These are phyloP conservation scores for Didymellaceae sp. DNA, from an alignment of 2,329 filamentous ascomycete genomes.

Conservation along the genomic window DNA sequence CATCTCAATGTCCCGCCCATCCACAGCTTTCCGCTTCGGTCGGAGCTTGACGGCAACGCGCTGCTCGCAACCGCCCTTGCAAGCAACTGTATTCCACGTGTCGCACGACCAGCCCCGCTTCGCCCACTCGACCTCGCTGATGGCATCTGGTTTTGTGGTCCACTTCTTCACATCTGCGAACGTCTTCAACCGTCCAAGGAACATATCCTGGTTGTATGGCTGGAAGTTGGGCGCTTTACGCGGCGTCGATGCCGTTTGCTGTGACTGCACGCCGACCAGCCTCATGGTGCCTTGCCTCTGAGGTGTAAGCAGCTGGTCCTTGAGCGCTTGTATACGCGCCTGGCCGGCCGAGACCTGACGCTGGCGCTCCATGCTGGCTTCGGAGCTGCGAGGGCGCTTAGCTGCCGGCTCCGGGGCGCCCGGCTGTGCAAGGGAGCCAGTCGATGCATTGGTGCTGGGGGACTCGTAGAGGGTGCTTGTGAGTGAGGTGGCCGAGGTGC, in stretches of 20 bases:
- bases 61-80: slow-evolving; percentile 79
- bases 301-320: slow-evolving; percentile 42
- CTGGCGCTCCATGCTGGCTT: slow-evolving; percentile 35
- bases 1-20: slow-evolving; percentile 58
- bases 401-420: slow-evolving; percentile 37
- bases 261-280: slow-evolving; percentile 40
- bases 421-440: slow-evolving; percentile 32
- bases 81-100: slow-evolving; percentile 75
- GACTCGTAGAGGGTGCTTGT: slow-evolving; percentile 44
- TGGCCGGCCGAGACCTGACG: slow-evolving; percentile 38
- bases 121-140: slow-evolving; percentile 93
- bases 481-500: slow-evolving; percentile 53
- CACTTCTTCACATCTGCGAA: slow-evolving; percentile 92
- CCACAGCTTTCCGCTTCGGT: slow-evolving; percentile 58
- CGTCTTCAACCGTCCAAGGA: slow-evolving; percentile 80
- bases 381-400: slow-evolving; percentile 46
- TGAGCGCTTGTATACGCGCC: slow-evolving; percentile 40
- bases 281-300: slow-evolving; percentile 38
- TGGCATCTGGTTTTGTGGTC: slow-evolving; percentile 86
- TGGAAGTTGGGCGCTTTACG: slow-evolving; percentile 72
- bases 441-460: slow-evolving; percentile 38
- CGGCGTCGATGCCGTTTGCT: slow-evolving; percentile 29
- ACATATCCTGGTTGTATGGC: slow-evolving; percentile 82
- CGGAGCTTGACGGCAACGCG: slow-evolving; percentile 80
- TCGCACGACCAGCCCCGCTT: slow-evolving; percentile 91